Evolutionary conservation across 2,329 filamentous ascomycete species (phyloP), one percentile per base, ranked within the genome.

Genomic region (Xylariaceae sp.): DNA sequence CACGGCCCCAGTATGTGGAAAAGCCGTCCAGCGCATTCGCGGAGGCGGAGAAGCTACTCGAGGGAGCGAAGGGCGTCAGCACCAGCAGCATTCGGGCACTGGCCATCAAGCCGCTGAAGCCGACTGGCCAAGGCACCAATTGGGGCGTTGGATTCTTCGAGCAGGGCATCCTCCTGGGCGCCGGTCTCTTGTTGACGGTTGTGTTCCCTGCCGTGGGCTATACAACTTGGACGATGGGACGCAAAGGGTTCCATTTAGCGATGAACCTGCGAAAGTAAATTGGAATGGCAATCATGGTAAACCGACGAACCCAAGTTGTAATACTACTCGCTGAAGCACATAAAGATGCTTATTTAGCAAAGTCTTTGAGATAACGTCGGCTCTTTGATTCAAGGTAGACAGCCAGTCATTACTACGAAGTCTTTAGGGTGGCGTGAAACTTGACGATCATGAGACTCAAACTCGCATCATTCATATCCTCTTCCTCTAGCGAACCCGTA

Each of bases 61-160:
- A 53, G 8, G 52, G 47, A 2, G 39, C 44, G n/a, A 47, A 45
- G 34, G 47, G 42, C 6, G 15, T 30, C 16, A 53, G 50, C 18
- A 43, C 49, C 8, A 44, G 42, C 12, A 34, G 30, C 9, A 34
- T 54, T 11, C 39, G 49, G n/a, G 44, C 49, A 17, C 30, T 48
- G 22, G 51, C 55, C 1, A 31, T 47, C 3, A 55, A 47, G 51
- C 54, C 55, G 7, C 56, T 68, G 36, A 56, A 53, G 9, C 49
- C 65, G 3, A 60, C 60, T 3, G 61, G 61, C 3, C 61, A 69
- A 47, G 57, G 56, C 2, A 48, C 53, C 22, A 48, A 68, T 40
- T 29, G 49, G 43, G 45, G 60, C 34, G 35, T 73, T 19, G 72
- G 71, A 0, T 74, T 72, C 55, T 75, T 75, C 46, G 68, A 73